Evolutionary conservation across 2,329 filamentous ascomycete species (phyloP), one percentile per base, ranked within the genome.

Genomic region (Alternaria metachromatica): DNA sequence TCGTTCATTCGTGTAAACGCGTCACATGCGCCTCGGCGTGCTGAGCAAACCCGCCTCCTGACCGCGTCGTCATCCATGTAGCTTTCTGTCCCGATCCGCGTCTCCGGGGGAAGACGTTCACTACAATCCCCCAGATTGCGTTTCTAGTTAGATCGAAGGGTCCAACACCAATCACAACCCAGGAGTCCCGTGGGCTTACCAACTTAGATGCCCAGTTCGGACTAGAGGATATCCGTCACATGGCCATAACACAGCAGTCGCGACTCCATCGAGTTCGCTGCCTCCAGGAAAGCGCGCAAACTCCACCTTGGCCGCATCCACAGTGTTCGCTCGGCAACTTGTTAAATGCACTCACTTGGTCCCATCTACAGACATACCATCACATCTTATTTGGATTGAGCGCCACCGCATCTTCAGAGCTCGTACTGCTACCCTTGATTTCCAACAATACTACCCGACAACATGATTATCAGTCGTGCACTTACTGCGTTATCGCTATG

Each of bases 381-480:
- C n/a, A 25, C 53, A 44, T 60, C 49, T 61, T 64, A 67, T 62
- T 46, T 65, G 58, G 50, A 28, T 57, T 37, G 58, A 51, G 51
- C 58, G 41, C 56, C 55, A 55, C 61, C 49, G 45, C 63, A 64
- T 68, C 59, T 59, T 60, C 55, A 57, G 21, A 25, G 9, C 30
- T 21, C 48, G 43, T 49, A 62, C 55, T 26, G 41, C 46, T 60
- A 58, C 56, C 21, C 56, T 58, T 53, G 58, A 45, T 62, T 60
- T 45, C 55, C 60, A 57, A 67, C 60, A 59, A 43, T 55, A 53
- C 49, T 54, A 49, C 28, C 11, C 46, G 59, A 56, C 61, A 65
- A 70, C 49, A 79, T 79, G 76, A 69, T 74, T 66, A 58, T 78
- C 49, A 60, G 61, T 48, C 62, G 66, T 45, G 64, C 69, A 7